A percentile compares a stretch with the other conserved stretches of the same genome.
Evolutionary conservation across 805 yeast genomes (phyloP).

Genomic region (Starmera caribaea): DNA sequence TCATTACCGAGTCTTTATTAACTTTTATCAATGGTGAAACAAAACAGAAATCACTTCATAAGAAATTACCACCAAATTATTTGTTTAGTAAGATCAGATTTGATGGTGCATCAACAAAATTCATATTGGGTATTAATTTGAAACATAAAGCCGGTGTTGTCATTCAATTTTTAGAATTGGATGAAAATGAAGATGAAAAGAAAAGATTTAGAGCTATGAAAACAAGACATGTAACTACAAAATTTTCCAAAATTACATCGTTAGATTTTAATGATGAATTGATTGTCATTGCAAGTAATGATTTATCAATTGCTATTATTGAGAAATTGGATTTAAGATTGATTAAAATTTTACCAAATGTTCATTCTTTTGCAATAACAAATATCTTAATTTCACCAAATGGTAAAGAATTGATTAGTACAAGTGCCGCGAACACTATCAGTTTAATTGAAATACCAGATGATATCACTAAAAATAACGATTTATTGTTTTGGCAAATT

Average conservation of each 20-base stretch:
- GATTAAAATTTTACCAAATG: constrained; percentile 41
- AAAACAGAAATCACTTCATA: constrained; percentile 6
- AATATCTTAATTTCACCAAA: constrained; percentile 58
- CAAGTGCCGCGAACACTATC: constrained; percentile 69
- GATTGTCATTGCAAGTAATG: constrained; percentile 38
- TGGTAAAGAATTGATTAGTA: constrained; percentile 58
- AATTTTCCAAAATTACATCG: constrained; percentile 47
- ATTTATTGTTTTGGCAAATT: constrained; percentile 4
- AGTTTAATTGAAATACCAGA: constrained; percentile 53
- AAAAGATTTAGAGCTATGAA: constrained; percentile 22
- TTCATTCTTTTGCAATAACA: constrained; percentile 79
- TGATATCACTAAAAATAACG: constrained; percentile 20
- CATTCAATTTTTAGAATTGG: constrained; percentile 15
- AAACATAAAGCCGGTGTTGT: constrained; percentile 31
- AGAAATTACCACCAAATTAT: constrained; percentile 14
- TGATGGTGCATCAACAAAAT: constrained; percentile 19
- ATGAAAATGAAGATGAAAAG: constrained; percentile 10
- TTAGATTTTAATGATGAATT: constrained; percentile 33
- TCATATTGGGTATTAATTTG: constrained; percentile 35
- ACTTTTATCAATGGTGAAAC: constrained; percentile 6
- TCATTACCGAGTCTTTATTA: constrained; percentile 46
- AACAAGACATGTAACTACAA: constrained; percentile 32
- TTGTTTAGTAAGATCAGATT: constrained; percentile 33
- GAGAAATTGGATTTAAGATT: constrained; percentile 41
- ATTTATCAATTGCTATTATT: constrained; percentile 53